Evolutionary conservation across 2,329 filamentous ascomycete species (phyloP), one percentile per base, ranked within the genome.

Genomic region (Aspergillus fructus): DNA sequence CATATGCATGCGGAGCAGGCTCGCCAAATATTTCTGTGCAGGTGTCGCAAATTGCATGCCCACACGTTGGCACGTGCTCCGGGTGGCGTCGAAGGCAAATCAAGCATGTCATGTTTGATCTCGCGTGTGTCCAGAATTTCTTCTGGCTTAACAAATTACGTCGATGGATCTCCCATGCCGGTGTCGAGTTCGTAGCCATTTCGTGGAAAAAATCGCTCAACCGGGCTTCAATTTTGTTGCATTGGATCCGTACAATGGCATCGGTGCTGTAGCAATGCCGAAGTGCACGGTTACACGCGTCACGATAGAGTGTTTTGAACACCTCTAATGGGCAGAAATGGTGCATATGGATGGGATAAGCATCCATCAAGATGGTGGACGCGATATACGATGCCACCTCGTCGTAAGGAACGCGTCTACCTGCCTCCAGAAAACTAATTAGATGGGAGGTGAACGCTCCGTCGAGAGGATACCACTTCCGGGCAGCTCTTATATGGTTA

Each of bases 281-380:
- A 13, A 52, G 24, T 27, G 37, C 49, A 40, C n/a, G 19, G 17
- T 42, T 19, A 27, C 37, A 52, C 5, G 37, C 37, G 19, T 39
- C 12, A 30, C 23, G 37, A 24, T 52, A 52, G 21, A 52, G 24
- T 12, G 37, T 42, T n/a, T 19, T 11, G 23, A 52, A 52, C 15
- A 52, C 17, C n/a, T n/a, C 24, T 19, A n/a, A 30, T 41, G 37
- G 49, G 17, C 11, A 41, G 23, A 52, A 52, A 52, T 34, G n/a
- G 19, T 52, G 49, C 49, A 52, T 52, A 19, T 7, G 17, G 17
- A 15, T n/a, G 11, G 49, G 49, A 23, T 52, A 52, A 42, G 49
- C 49, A 52, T 52, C 49, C 49, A 52, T 52, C 13, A 52, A 42
- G 15, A 52, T 52, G 15, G 49, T 34, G 15, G 49, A 52, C 8